A percentile compares a stretch with the other conserved stretches of the same genome.
These are phyloP conservation scores for Pseudofabraea citricarpa DNA, from an alignment of 2,329 filamentous ascomycete genomes.

Conservation along the genomic window DNA sequence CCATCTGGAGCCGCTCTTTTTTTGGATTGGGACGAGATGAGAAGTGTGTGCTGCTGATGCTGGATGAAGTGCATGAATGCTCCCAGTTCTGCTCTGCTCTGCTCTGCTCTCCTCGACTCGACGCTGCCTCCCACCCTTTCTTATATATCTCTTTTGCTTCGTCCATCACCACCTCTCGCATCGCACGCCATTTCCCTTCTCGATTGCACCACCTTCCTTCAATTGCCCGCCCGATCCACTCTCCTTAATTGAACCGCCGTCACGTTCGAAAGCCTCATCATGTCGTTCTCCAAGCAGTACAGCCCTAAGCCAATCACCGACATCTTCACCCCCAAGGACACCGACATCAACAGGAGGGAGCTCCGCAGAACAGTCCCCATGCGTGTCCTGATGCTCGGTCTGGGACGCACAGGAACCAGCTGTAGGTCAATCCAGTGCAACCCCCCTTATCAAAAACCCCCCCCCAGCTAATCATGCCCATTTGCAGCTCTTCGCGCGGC, in stretches of 20 bases:
- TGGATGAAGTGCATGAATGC: not conserved
- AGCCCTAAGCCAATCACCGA: conserved; percentile 45
- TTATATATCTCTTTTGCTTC: not conserved
- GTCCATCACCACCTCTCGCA: not conserved
- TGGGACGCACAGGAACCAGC: conserved; percentile 65
- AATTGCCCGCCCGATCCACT: not conserved
- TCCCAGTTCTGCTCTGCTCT: not conserved
- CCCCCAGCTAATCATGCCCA: not conserved
- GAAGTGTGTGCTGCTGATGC: not conserved
- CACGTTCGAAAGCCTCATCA: not conserved
- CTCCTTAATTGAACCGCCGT: not conserved
- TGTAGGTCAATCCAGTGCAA: conserved; percentile 38
- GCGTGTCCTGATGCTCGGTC: conserved; percentile 64
- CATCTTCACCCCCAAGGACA: conserved; percentile 55
- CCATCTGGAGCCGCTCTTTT: not conserved
- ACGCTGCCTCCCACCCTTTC: not conserved
- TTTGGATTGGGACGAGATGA: not conserved
- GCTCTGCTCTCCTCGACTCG: not conserved
- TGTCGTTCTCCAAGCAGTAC: conserved; percentile 6
- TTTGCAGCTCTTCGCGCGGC: conserved; percentile 55
- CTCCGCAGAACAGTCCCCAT: conserved; percentile 64
- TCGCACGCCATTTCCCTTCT: not conserved
- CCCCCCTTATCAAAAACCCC: not conserved
- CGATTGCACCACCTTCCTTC: not conserved
- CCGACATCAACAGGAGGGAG: conserved; percentile 61